Evolutionary conservation across 768 basidiomycete genomes (phyloP).

Genomic region (Mycena metata): DNA sequence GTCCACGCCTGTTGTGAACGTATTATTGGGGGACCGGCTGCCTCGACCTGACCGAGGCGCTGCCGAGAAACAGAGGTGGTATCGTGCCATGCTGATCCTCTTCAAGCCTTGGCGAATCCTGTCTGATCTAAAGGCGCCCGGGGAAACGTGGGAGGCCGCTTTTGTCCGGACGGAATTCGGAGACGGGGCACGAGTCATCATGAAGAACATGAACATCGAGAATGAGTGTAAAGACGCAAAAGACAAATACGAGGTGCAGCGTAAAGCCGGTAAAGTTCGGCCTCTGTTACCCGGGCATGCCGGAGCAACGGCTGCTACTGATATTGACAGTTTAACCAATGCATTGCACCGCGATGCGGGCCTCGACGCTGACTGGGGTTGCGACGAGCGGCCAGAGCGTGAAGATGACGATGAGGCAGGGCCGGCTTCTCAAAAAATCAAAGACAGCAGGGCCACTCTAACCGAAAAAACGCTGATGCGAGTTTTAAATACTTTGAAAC

Average conservation of each 20-base stretch:
- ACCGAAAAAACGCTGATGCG: too few relatives aligned
- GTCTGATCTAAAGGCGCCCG: too few relatives aligned
- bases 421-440: too few relatives aligned
- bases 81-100: slow-evolving; percentile 9
- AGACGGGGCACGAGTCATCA: too few relatives aligned
- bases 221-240: slow-evolving; percentile 20
- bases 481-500: too few relatives aligned
- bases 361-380: not conserved
- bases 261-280: not conserved
- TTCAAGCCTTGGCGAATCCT: slow-evolving; percentile 27
- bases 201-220: slow-evolving; percentile 1
- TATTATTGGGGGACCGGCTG: not conserved
- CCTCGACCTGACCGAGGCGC: not conserved
- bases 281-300: not conserved
- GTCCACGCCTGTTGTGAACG: too few relatives aligned
- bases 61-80: not conserved
- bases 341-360: not conserved
- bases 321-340: not conserved
- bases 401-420: too few relatives aligned
- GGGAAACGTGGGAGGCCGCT: not conserved
- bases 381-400: not conserved
- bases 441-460: too few relatives aligned
- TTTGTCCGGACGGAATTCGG: too few relatives aligned
- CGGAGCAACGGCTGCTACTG: not conserved
- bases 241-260: not conserved